Conservation (phyloP, 83 land plant species). For the Isoetes engelmannii region DNA sequence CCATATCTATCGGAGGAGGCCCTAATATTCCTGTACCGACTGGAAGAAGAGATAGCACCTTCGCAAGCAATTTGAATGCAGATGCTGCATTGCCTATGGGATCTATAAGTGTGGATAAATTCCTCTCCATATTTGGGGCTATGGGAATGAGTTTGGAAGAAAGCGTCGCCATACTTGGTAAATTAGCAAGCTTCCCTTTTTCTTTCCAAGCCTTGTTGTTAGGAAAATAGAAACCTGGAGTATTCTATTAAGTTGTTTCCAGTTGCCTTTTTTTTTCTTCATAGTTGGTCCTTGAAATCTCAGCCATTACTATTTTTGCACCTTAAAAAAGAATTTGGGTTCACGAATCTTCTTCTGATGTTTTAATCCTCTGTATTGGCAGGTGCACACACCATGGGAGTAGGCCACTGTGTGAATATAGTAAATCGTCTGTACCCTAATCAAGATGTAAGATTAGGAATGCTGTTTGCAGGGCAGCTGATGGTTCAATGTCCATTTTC, state of each 20-base stretch:
- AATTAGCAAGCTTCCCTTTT: neutral
- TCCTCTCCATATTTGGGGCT: conserved; percentile 27
- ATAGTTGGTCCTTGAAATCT: too few species aligned
- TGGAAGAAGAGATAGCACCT: conserved; percentile 34
- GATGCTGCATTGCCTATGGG: conserved; percentile 33
- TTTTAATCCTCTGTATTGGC: neutral
- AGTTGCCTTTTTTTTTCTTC: too few species aligned
- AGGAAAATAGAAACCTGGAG: too few species aligned
- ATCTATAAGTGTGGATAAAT: conserved; percentile 21
- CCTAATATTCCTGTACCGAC: conserved; percentile 36
- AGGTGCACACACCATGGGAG: conserved; percentile 60
- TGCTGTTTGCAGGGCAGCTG: neutral
- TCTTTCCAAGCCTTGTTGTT: neutral
- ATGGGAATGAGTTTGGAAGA: conserved; percentile 38
- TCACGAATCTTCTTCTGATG: too few species aligned
- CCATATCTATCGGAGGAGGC: conserved; percentile 42
- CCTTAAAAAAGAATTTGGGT: too few species aligned
- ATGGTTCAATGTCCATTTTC: conserved; percentile 23
- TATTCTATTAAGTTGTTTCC: too few species aligned
- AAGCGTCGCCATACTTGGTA: conserved; percentile 49
- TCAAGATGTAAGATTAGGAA: conserved; percentile 1
- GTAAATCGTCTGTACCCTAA: conserved; percentile 26
- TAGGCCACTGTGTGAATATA: conserved; percentile 46
- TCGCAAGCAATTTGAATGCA: conserved; percentile 23
- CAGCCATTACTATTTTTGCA: too few species aligned